Evolutionary conservation across 352 stramenopile species (phyloP).

Genomic region (Salisapilia sapeloensis): DNA sequence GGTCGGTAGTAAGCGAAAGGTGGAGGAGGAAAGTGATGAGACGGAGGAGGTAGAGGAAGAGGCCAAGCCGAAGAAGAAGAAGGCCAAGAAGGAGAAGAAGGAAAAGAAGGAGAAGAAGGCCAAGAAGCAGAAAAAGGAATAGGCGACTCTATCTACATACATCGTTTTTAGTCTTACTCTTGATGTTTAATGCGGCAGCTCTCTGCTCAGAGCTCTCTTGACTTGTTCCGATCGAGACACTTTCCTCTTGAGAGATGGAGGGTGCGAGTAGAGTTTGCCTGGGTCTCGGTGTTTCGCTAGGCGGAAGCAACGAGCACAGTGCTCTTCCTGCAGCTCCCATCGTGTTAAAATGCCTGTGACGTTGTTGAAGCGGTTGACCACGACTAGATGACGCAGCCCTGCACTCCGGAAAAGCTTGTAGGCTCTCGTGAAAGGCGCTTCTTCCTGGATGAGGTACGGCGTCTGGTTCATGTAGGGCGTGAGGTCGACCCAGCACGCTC

Average conservation of each 20-base stretch:
- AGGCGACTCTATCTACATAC: too few species aligned
- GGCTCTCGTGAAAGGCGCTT: conserved; percentile 87
- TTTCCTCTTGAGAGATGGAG: conserved; percentile 35
- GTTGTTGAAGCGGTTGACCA: conserved; percentile 87
- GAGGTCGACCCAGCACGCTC: conserved; percentile 88
- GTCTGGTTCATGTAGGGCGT: conserved; percentile 96
- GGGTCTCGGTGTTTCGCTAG: conserved; percentile 53
- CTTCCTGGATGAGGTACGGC: conserved; percentile 91
- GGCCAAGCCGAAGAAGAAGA: conserved; percentile 12
- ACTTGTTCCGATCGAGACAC: conserved; percentile 61
- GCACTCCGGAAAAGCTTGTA: conserved; percentile 95
- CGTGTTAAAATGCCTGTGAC: conserved; percentile 81
- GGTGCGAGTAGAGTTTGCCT: conserved; percentile 62
- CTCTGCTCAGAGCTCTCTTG: conserved; percentile 42
- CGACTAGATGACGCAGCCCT: conserved; percentile 89
- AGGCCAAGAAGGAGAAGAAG: conserved; percentile 46
- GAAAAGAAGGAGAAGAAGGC: conserved; percentile 74
- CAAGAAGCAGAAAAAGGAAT: conserved; percentile 57
- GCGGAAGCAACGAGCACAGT: conserved; percentile 60
- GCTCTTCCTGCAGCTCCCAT: conserved; percentile 64
- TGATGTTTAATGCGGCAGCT: too few species aligned
- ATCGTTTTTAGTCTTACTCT: too few species aligned
- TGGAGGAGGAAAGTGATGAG: conserved; percentile 29
- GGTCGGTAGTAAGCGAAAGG: conserved; percentile 79
- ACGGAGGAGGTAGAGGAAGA: conserved; percentile 43